phyloP scores from a whole-genome alignment of 352 stramenopile genomes.

The Pythium insidiosum region DNA sequence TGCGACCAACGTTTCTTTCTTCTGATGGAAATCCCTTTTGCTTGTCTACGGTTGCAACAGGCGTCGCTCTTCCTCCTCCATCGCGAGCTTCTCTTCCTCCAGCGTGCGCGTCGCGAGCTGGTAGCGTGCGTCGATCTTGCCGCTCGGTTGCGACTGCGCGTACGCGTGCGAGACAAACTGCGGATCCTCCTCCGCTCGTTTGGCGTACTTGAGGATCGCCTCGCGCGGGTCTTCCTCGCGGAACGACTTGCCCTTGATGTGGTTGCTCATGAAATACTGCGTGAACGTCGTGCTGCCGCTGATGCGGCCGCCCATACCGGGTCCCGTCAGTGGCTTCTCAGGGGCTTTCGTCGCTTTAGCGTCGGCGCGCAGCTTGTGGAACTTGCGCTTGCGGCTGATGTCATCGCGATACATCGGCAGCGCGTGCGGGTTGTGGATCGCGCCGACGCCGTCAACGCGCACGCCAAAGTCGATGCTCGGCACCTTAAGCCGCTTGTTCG shows the following conservation, averaged over 20 bases:
- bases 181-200: slow-evolving; percentile 58
- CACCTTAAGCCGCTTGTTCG: slow-evolving; percentile 63
- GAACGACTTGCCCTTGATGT: slow-evolving; percentile 75
- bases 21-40: too few relatives aligned
- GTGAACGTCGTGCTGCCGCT: slow-evolving; percentile 78
- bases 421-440: slow-evolving; percentile 70
- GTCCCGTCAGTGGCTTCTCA: slow-evolving; percentile 64
- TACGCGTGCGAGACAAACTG: slow-evolving; percentile 61
- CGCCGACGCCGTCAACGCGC: slow-evolving; percentile 58
- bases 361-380: slow-evolving; percentile 53
- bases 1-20: too few relatives aligned
- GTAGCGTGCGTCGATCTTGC: slow-evolving; percentile 71
- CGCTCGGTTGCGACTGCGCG: slow-evolving; percentile 28
- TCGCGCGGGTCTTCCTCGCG: slow-evolving; percentile 79
- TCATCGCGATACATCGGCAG: slow-evolving; percentile 81
- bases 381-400: slow-evolving; percentile 59
- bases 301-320: slow-evolving; percentile 71
- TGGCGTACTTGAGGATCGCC: slow-evolving; percentile 83
- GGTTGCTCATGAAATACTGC: slow-evolving; percentile 84
- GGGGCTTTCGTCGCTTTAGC: slow-evolving; percentile 68
- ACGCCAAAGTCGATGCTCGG: slow-evolving; percentile 41
- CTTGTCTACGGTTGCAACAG: slow-evolving; percentile 67
- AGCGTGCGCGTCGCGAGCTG: slow-evolving; percentile 62
- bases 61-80: slow-evolving; percentile 68
- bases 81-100: slow-evolving; percentile 69